Evolutionary conservation across 768 basidiomycete genomes (phyloP), one percentile per base, ranked within the genome.

Genomic region (Boletus vermiculosoides): DNA sequence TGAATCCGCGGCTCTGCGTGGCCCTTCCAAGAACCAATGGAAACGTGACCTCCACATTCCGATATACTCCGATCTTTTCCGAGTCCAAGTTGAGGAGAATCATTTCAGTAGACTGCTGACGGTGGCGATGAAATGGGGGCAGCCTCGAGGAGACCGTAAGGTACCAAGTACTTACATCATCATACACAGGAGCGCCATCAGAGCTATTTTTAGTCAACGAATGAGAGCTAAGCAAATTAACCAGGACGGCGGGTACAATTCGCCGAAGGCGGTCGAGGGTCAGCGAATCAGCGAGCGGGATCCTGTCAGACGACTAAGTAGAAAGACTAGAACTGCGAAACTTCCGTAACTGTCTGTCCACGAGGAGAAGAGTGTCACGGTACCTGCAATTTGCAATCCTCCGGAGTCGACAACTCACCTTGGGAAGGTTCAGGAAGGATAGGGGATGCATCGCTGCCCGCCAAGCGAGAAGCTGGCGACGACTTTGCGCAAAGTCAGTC

Each of bases 61-160:
- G 66, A 57, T 0, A 30, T 28, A 22, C 37, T 25, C 65, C 66
- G 66, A 53, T 15, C 45, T 1, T 18, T 20, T 54, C 63, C 66
- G 60, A 40, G 40, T 28, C 51, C 41, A 48, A 28, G 46, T 54
- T 52, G 47, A 60, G 47, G 54, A 55, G 53, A 57, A 58, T 55
- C 55, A 55, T 53, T 53, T 52, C 50, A 40, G 20, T 33, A 40
- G 47, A 33, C 31, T 55, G 57, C 22, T 57, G 56, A 40, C 37
- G 42, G 66, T 66, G 66, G 66, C 66, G 30, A 49, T 68, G 66
- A 56, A 55, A 57, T 20, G 48, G 52, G 55, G 64, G 58, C 40
- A 8, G 52, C 65, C 65, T 59, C 54, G 55, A 54, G 65, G 66
- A 54, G 36, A 33, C 51, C 57, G 23, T 45, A 57, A 62, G 66